Evolutionary conservation across 2,329 filamentous ascomycete genomes (phyloP), one percentile per base, ranked within the genome.

Genomic region (Emergomyces pasteurianus): DNA sequence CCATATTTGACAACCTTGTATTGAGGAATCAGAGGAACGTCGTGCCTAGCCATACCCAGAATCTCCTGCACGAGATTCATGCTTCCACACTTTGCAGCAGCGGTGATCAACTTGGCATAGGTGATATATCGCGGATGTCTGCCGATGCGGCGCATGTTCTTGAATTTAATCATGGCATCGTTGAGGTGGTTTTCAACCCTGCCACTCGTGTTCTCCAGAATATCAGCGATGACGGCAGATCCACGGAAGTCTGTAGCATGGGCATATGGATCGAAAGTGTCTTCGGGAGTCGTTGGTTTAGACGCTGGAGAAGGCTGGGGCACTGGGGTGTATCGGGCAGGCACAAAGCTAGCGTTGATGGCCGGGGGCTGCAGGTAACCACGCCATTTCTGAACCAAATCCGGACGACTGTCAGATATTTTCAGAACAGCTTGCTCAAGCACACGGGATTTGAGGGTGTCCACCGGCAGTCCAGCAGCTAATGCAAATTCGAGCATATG

Each of bases 41-140:
- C 94, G 61, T 86, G 83, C 67, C 90, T 88, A 14, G 94, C 94
- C 84, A 96, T 95, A 66, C 83, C 86, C 38, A 96, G 81, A 58
- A 99, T 88, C 64, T 97, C 91, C 65, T 91, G 84, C 69, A 90
- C 91, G 55, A 95, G 76, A 58, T 88, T 87, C 75, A 90, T 83
- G 70, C 92, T 90, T 69, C 88, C 84, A 65, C 91, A 87, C 70
- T 92, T 90, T 59, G 92, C 90, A 65, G 92, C 92, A 62, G 90
- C 89, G 55, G 88, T 86, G 69, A 99, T 96, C 66, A 99, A 81
- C 81, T 96, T 97, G 57, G 92, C 91, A 69, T 97, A 96, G 1
- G 92, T 96, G 74, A 96, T 94, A 78, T 97, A 97, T 63, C 92
- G 86, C 58, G 92, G 91, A 72, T 96, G 91, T 71, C 91, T 87